A percentile compares a stretch with the other conserved stretches of the same genome.
phyloP scores from a whole-genome alignment of 2,329 filamentous ascomycete species.

The Ambrosiella cleistominuta region DNA sequence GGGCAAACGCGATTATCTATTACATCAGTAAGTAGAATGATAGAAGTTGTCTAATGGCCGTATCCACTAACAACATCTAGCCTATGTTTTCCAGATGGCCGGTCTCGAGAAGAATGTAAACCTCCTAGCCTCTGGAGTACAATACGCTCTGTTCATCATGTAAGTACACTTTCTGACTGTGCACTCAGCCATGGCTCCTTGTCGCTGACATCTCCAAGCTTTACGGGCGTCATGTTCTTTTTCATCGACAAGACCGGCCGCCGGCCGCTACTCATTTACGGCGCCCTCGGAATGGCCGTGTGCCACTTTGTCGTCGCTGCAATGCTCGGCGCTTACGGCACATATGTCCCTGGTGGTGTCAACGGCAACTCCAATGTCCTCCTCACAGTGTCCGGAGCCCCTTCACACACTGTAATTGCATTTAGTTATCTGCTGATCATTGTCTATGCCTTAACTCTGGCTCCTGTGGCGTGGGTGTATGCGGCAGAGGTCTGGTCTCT shows the following conservation, averaged over 20 bases:
- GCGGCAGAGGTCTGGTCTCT: constrained; percentile 47
- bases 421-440: constrained; percentile 48
- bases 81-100: constrained; percentile 24
- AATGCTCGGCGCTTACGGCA: constrained; percentile 31
- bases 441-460: constrained; percentile 45
- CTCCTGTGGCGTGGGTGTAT: constrained; percentile 48
- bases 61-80: constrained; percentile 3
- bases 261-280: constrained; percentile 47
- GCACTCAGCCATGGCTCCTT: constrained; percentile 20
- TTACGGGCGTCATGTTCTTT: constrained; percentile 22
- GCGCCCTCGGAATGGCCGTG: constrained; percentile 45
- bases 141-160: constrained; percentile 28
- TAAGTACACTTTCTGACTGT: constrained; percentile 1
- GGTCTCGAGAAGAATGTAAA: constrained; percentile 29
- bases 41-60: background rate
- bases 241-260: constrained; percentile 39
- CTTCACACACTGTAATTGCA: constrained; percentile 45
- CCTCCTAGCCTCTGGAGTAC: constrained; percentile 36
- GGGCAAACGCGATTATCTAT: constrained; percentile 40
- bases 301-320: constrained; percentile 40
- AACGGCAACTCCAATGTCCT: constrained; percentile 26
- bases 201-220: constrained; percentile 27
- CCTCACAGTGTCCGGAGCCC: constrained; percentile 31
- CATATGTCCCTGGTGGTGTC: constrained; percentile 25
- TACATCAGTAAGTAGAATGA: constrained; percentile 27